phyloP scores from a whole-genome alignment of 768 basidiomycete genomes.

The Serendipita sp. region DNA sequence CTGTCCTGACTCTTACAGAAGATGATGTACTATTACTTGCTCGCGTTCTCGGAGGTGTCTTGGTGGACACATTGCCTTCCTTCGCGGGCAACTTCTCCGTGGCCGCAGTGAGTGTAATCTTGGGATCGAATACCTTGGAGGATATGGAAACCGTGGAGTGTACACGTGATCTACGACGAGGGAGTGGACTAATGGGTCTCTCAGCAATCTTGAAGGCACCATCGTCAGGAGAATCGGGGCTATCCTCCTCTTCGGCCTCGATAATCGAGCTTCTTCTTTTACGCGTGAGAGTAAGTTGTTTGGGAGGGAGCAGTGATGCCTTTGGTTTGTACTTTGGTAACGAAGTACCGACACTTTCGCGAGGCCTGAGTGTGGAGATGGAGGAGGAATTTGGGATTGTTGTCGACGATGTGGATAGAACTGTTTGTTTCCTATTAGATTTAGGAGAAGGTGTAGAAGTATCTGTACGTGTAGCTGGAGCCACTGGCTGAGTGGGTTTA shows the following conservation, averaged over 20 bases:
- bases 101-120: not conserved
- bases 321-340: not conserved
- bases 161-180: not conserved
- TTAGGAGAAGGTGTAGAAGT: not conserved
- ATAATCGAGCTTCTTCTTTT: not conserved
- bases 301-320: not conserved
- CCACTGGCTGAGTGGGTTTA: not conserved
- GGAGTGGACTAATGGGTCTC: not conserved
- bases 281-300: not conserved
- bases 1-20: not conserved
- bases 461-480: not conserved
- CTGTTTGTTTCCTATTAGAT: not conserved
- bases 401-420: not conserved
- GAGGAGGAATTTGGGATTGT: no score
- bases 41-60: not conserved
- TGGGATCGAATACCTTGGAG: not conserved
- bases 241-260: not conserved
- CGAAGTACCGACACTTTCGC: not conserved
- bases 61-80: not conserved
- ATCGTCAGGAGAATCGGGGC: not conserved
- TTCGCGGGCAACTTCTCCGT: not conserved
- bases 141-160: not conserved
- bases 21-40: not conserved
- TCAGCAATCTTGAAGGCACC: not conserved
- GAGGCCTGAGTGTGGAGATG: not conserved